Base-by-base conservation (phyloP, 164 flowering plant genomes). In the Santalum album region DNA sequence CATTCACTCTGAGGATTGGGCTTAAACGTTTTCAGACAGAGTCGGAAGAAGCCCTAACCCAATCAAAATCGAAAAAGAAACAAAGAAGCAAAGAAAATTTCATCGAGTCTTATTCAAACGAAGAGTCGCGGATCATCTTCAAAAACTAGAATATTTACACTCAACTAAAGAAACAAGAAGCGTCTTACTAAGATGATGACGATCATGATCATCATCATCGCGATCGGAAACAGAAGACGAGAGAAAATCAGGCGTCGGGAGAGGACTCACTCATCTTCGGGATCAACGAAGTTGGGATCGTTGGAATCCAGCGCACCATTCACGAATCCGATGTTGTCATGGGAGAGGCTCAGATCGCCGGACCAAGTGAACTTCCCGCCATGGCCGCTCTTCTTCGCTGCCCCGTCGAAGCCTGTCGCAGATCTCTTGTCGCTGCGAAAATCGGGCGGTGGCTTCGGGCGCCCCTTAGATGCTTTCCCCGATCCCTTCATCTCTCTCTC, bases 281-380 rank as follows among this genome's bases (percentile, higher is more conserved):
- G 78, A 19, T 82, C 86, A 59, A 75, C 88, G 51, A 68, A 86
- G 63, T 75, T 82, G 6, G 89, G 94, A 50, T 86, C 90, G 54
- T 73, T 78, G 23, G 47, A 54, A 49, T 76, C 79, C 27, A 66
- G 19, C 1, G 53, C 64, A 2, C 58, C 72, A 21, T 50, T 51
- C 51, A 36, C 32, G 21, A 53, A 23, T 48, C 73, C 72, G 46
- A 67, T 61, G 61, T 77, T 79, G 3, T 56, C 73, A 10, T 9
- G 25, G 0, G 69, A 65, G 56, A 36, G 34, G 2, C 73, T 67
- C 6, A 29, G 6, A 16, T 67, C 78, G 19, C 87, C 86, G 15
- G 68, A 51, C 85, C 85, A 81, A 0, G 84, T 78, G 66, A 69
- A 83, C 67, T 83, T 83, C 27, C 90, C 83, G 11, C 86, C 86